Base-by-base conservation (phyloP, 75 land plant species). In the Pseudotsuga menziesii region DNA sequence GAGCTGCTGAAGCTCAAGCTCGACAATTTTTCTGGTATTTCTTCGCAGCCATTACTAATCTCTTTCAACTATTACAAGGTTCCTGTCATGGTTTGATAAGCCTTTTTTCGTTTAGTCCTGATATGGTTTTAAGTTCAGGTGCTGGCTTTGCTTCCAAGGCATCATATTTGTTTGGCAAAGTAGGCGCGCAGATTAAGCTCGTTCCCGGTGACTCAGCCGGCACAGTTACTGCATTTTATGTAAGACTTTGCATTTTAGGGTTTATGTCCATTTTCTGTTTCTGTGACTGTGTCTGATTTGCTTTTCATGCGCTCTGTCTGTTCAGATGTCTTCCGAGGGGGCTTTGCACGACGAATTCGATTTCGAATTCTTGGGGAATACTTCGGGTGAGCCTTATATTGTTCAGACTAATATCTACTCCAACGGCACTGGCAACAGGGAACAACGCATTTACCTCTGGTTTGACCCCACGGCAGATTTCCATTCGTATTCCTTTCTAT, bases 131-230 rank as follows among this genome's bases (percentile, higher is more conserved):
- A 29, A 29, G 48, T 44, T 44, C 83, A 90, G 92, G 92, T 0
- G 81, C 90, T 74, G 92, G 92, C 22, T 90, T 90, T 77, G 41
- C 78, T 54, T 90, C 92, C 4, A 90, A 88, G 73, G 80, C 74
- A 81, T 88, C 86, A 79, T 90, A 90, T 56, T 26, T 90, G 82
- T 90, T 80, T 64, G 92, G 92, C 59, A 83, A 88, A 62, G 85
- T 76, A 8, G 85, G 63, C n/a, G 70, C 84, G 48, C 83, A 88
- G 76, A 82, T 90, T 75, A 90, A 90, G 84, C 92, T 90, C 2
- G 83, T 90, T 0, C 48, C 48, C 48, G 48, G 48, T 5, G 48
- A 44, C 48, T 44, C 48, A 5, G 48, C 48, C 1, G 48, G 48
- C 0, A 44, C 48, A 44, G 48, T 44, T 1, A 44, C 48, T 44